phyloP scores from a whole-genome alignment of 129 eudicot species.

The Helianthus tuberosus region DNA sequence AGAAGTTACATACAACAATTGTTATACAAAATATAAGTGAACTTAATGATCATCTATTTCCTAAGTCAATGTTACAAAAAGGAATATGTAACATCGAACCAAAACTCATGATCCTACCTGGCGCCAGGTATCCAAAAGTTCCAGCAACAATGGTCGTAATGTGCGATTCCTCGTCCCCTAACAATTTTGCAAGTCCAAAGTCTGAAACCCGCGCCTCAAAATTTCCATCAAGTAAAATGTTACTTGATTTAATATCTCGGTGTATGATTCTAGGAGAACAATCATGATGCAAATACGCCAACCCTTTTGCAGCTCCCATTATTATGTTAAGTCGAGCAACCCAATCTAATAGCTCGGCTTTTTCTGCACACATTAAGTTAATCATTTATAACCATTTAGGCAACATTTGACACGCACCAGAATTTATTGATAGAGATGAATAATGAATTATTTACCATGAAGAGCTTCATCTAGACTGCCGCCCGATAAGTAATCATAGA shows the following conservation, averaged over 20 bases:
- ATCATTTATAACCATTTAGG: constrained; percentile 3
- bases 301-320: constrained; percentile 97
- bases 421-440: neutral
- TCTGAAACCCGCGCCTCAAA: constrained; percentile 98
- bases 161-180: constrained; percentile 98
- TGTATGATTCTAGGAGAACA: constrained; percentile 98
- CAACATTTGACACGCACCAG: constrained; percentile 9
- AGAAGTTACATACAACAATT: constrained; percentile 12
- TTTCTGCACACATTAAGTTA: constrained; percentile 50
- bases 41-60: neutral
- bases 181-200: constrained; percentile 94
- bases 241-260: constrained; percentile 97
- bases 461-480: constrained; percentile 99
- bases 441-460: constrained; percentile 57
- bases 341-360: constrained; percentile 86
- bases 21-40: neutral
- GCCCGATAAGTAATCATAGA: constrained; percentile 89
- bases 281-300: constrained; percentile 96
- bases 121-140: constrained; percentile 98
- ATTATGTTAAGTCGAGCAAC: constrained; percentile 83
- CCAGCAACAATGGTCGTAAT: constrained; percentile 99
- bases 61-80: neutral
- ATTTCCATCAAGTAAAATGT: constrained; percentile 94
- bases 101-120: constrained; percentile 53
- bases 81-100: constrained; percentile 1